Evolutionary conservation across 179 eudicot genomes (phyloP), one percentile per base, ranked within the genome.

Genomic region (Actinidia chinensis): DNA sequence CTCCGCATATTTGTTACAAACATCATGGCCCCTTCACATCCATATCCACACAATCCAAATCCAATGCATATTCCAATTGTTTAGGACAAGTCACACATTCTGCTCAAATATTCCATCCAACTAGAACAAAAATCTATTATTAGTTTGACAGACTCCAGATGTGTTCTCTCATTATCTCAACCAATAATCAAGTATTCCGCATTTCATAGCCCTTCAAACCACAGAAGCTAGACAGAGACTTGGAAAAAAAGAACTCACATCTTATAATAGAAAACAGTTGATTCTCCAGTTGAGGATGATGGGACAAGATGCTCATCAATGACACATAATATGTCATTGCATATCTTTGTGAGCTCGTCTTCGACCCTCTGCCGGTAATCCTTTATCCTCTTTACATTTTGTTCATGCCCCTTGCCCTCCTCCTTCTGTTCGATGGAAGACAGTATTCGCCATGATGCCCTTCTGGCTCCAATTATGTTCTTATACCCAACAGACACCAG

Each of bases 281-380:
- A 80, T 80, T 83, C 86, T 67, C 83, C 83, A 6, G 86, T 20
- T n/a, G 75, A 33, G 18, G 86, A 83, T 28, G 86, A 83, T 33
- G 86, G 83, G 18, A 83, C 36, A 44, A 83, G 83, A 56, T 83
- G 83, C 61, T 83, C 72, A 71, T 83, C 86, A 66, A 83, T 80
- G 68, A 83, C 79, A 23, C 66, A 20, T 75, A 83, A 66, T 23
- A 83, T 80, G 65, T 83, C 86, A n/a, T 51, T 18, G 55, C 86
- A 83, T 54, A 83, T 80, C 58, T 73, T 77, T 1, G 83, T 18
- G 12, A 80, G 81, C 28, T 83, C 86, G 22, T 77, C 80, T 46
- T 83, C 86, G 61, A 83, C 86, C 28, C 55, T 68, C 81, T 80
- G 79, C 22, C 78, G 52, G 25, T 80, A 83, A 20, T 67, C 60